A percentile compares a stretch with the other conserved stretches of the same genome.
Conservation (phyloP, 768 basidiomycete genomes). For the Rhodotorula toruloides region DNA sequence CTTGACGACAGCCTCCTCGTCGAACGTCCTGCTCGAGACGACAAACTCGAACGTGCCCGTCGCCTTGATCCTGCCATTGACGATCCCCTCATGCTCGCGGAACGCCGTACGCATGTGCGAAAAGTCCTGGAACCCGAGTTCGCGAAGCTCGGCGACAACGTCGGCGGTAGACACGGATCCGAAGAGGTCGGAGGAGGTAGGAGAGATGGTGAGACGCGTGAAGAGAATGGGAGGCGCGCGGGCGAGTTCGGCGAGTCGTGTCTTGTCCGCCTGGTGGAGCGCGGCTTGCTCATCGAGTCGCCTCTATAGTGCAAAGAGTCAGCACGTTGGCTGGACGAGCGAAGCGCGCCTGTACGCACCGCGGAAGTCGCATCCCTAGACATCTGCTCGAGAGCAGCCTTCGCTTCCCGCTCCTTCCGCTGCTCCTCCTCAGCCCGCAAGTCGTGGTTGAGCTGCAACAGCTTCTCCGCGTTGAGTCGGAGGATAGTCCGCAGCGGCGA, state of each 20-base stretch:
- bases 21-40: conserved; percentile 5
- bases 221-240: conserved; percentile 3
- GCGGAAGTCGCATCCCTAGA: background rate
- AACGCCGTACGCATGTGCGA: background rate
- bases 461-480: background rate
- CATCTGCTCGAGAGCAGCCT: conserved; percentile 4
- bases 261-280: conserved; percentile 3
- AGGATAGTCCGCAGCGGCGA: conserved; percentile 2
- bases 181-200: conserved; percentile 33
- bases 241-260: conserved; percentile 16
- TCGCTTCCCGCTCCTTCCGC: background rate
- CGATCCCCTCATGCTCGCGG: conserved; percentile 16
- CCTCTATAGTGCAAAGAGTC: too few species aligned
- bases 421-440: background rate
- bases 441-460: background rate
- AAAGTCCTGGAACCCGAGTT: background rate
- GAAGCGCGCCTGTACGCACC: background rate
- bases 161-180: conserved; percentile 25
- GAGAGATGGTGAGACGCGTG: conserved; percentile 24
- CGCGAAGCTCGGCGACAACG: conserved; percentile 7
- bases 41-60: conserved; percentile 18
- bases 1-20: background rate
- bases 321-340: background rate
- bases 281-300: conserved; percentile 1
- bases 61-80: conserved; percentile 26